A percentile compares a stretch with the other conserved stretches of the same genome.
Evolutionary conservation across 345 rosid genomes (phyloP).

Genomic region (Arabidopsis arenosa): DNA sequence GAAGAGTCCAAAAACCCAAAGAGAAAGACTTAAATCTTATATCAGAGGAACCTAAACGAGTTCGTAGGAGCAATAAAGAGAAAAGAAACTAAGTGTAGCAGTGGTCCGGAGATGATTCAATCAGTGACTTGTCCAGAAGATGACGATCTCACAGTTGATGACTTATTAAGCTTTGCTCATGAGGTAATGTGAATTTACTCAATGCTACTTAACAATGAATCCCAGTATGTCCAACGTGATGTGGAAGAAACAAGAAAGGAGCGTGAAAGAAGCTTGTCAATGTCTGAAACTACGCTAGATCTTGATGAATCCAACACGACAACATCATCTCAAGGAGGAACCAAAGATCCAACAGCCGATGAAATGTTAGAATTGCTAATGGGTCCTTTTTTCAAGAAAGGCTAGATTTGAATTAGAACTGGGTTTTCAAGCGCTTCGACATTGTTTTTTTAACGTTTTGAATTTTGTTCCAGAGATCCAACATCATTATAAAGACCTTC

Average conservation of each 20-base stretch:
- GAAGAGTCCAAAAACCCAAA: slow-evolving; percentile 17
- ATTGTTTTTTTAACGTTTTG: neutral
- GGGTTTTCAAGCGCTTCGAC: neutral
- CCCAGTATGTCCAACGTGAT: slow-evolving; percentile 33
- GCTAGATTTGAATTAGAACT: no score
- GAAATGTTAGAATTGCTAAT: slow-evolving; percentile 34
- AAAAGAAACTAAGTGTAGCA: slow-evolving; percentile 1
- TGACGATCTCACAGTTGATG: slow-evolving; percentile 38
- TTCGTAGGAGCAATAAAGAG: neutral
- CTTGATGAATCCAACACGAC: neutral
- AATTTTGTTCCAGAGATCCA: neutral
- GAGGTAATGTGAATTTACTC: slow-evolving; percentile 29
- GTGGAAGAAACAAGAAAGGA: slow-evolving; percentile 3
- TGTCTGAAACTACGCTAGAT: slow-evolving; percentile 3
- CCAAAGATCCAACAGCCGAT: slow-evolving; percentile 6
- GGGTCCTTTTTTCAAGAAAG: slow-evolving; percentile 41
- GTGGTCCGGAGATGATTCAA: slow-evolving; percentile 8
- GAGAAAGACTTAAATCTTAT: slow-evolving; percentile 5
- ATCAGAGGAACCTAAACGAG: slow-evolving; percentile 21
- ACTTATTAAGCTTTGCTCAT: slow-evolving; percentile 42
- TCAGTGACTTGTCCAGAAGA: neutral
- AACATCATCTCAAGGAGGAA: slow-evolving; percentile 13
- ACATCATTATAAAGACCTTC: no score
- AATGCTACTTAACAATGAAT: neutral
- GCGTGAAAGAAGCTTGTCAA: neutral